Base-by-base conservation (phyloP, 2,329 filamentous ascomycete genomes). In the Oidium heveae region DNA sequence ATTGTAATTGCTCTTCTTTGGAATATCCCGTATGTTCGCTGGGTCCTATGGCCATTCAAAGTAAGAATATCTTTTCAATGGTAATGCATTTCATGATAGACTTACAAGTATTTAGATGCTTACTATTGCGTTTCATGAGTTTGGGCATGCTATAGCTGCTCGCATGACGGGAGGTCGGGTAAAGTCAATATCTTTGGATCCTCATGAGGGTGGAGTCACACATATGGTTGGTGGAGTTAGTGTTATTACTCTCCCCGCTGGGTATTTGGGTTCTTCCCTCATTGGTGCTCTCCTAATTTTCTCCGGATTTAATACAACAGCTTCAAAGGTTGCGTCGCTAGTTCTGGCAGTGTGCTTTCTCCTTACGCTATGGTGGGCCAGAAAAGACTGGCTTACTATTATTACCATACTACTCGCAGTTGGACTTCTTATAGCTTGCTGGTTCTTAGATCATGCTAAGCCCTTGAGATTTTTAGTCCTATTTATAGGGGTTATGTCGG, bases 401-500 rank as follows among this genome's bases (percentile, higher is more conserved):
- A 58, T 75, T 16, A 88, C 84, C 0, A 70, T 88, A 9, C 64
- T 86, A 8, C 68, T 80, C 6, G 82, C 82, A 0, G 77, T 87
- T 1, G 84, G 79, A 0, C 64, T 88, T 61, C 66, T 88, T 28
- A 70, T 87, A 1, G 84, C 72, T 0, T 85, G 79, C 63, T 88
- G 84, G 84, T 88, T 88, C 66, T 86, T 88, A 62, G 73, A 74
- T 4, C 81, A 87, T 65, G 84, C 81, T 0, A 77, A 86, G 66
- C 75, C 83, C 4, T 67, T 88, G 65, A 71, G 82, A 56, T 88
- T 82, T 63, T 75, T 86, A 53, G 80, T 84, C 69, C 72, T 88
- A 32, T 88, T 88, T 62, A 86, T 88, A 57, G 84, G 84, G 44
- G 83, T 87, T 61, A 87, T 88, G 84, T 83, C 78, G 7, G 80